phyloP scores from a whole-genome alignment of 331 rosid genomes.

The Pyrus hybrid region DNA sequence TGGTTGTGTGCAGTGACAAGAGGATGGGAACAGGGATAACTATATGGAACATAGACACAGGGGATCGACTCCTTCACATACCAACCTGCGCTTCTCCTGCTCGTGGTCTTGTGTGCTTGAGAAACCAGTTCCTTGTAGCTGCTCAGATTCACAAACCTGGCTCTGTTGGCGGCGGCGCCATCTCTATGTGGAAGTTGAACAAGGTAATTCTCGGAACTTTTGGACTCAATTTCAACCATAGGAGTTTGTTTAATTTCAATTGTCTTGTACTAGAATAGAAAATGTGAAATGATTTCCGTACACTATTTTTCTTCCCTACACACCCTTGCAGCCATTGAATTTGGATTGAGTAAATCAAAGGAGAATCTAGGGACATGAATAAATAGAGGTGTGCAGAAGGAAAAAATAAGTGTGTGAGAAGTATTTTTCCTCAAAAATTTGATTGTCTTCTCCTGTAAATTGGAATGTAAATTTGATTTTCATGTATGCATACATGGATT shows the following conservation, averaged over 20 bases:
- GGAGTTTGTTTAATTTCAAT: neutral
- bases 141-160: constrained; percentile 60
- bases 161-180: constrained; percentile 56
- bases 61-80: constrained; percentile 46
- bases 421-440: no score
- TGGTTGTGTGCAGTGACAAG: constrained; percentile 56
- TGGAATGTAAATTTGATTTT: no score
- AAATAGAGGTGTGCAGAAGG: no score
- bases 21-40: constrained; percentile 46
- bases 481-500: neutral
- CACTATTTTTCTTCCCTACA: neutral
- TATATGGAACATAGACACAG: constrained; percentile 42
- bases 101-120: constrained; percentile 46
- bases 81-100: constrained; percentile 59
- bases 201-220: constrained; percentile 25
- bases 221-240: neutral
- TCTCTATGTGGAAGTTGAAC: constrained; percentile 48
- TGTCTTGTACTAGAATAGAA: neutral
- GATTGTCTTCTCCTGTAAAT: neutral
- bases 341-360: neutral
- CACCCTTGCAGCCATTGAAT: neutral
- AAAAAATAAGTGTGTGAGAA: neutral
- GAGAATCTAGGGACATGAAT: neutral
- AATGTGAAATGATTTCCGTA: neutral
- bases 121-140: constrained; percentile 53